These are phyloP conservation scores for Podila epigama DNA, from an alignment of 192 early-diverging fungal genomes.

Conservation along the genomic window DNA sequence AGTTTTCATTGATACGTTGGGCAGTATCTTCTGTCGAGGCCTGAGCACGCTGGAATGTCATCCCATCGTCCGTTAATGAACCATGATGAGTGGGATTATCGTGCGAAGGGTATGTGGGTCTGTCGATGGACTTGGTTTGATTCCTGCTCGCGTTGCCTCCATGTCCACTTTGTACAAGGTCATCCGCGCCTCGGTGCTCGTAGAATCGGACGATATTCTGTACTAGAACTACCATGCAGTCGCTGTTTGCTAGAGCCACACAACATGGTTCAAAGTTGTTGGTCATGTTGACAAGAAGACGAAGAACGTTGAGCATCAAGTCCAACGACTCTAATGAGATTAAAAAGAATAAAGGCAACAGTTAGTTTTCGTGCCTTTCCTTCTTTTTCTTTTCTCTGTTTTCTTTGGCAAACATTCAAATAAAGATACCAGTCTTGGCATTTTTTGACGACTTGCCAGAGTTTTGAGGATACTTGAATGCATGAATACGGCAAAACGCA, in stretches of 20 bases:
- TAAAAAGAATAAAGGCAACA: neutral
- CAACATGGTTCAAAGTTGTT: conserved; percentile 36
- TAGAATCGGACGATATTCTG: conserved; percentile 46
- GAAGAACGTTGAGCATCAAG: conserved; percentile 27
- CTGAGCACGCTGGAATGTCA: conserved; percentile 4
- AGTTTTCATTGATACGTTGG: no score
- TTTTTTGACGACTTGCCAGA: conserved; percentile 18
- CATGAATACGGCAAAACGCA: conserved; percentile 33
- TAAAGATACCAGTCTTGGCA: neutral
- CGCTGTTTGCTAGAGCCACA: conserved; percentile 12
- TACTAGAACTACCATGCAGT: conserved; percentile 13
- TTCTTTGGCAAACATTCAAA: neutral
- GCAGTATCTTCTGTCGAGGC: no score
- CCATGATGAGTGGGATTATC: no score
- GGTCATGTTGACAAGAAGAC: conserved; percentile 34
- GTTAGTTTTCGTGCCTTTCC: neutral
- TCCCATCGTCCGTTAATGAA: neutral
- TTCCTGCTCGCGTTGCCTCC: neutral
- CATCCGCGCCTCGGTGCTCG: conserved; percentile 15
- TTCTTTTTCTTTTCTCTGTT: neutral
- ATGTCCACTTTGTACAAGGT: neutral
- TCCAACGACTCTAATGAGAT: conserved; percentile 26
- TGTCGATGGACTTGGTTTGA: neutral
- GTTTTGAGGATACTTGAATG: conserved; percentile 32
- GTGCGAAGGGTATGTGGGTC: no score